Conservation (phyloP, 345 rosid species). For the Physaria fendleri region DNA sequence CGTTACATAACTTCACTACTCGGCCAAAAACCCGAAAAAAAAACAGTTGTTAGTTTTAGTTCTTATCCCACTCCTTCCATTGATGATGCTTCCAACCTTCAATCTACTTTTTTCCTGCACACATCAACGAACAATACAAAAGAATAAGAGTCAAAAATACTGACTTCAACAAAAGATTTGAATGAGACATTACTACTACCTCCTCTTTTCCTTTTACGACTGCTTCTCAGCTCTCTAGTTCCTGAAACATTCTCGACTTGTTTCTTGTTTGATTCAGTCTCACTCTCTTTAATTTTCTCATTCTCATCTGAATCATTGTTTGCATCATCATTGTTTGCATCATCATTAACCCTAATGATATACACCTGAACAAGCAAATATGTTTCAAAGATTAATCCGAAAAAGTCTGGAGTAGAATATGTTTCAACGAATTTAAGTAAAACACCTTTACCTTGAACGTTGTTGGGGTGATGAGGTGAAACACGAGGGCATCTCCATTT, state of each 20-base stretch:
- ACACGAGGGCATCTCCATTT: too few relatives aligned
- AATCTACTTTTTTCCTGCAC: slow-evolving; percentile 22
- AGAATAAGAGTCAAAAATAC: too few relatives aligned
- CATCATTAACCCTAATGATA: slow-evolving; percentile 26
- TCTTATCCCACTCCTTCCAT: background rate
- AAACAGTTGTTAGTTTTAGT: background rate
- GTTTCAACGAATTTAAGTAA: background rate
- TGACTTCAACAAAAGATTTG: background rate
- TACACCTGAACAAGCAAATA: slow-evolving; percentile 24
- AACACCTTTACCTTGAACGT: slow-evolving; percentile 43
- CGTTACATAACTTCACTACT: background rate
- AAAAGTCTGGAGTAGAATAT: background rate
- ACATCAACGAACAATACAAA: background rate
- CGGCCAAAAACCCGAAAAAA: background rate
- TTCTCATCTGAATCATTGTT: background rate
- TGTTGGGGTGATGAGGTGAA: too few relatives aligned
- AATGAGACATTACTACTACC: slow-evolving; percentile 11
- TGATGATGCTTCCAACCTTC: too few relatives aligned
- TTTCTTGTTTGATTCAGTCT: background rate
- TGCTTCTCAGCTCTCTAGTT: background rate
- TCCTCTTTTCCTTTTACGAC: slow-evolving; percentile 23
- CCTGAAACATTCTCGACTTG: slow-evolving; percentile 4
- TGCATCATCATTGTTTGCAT: too few relatives aligned
- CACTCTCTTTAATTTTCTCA: background rate
- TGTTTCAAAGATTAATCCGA: background rate